These are phyloP conservation scores for Capsicum rhomboideum DNA, from an alignment of 257 asterid genomes.

Conservation along the genomic window DNA sequence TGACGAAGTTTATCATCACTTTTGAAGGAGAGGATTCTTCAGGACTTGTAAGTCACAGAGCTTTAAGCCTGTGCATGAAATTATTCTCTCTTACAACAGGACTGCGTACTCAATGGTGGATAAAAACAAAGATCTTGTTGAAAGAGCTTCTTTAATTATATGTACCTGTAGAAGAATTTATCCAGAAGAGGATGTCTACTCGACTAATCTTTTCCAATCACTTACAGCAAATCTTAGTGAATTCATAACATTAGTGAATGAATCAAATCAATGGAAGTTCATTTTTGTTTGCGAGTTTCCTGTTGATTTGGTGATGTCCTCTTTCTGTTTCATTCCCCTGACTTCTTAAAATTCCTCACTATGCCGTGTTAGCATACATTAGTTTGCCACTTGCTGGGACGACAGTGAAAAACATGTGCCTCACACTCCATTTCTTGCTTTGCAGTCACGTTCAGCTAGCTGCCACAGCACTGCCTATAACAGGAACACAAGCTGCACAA, in stretches of 20 bases:
- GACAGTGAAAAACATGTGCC: neutral
- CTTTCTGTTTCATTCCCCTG: neutral
- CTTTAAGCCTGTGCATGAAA: neutral
- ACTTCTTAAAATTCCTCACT: neutral
- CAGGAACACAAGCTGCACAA: constrained; percentile 65
- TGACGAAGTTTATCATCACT: neutral
- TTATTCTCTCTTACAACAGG: neutral
- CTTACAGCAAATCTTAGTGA: neutral
- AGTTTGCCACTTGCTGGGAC: neutral
- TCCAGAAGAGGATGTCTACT: neutral
- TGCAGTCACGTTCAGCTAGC: constrained; percentile 91
- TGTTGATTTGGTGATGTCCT: neutral
- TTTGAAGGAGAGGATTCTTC: neutral
- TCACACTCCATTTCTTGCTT: neutral
- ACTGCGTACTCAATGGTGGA: neutral
- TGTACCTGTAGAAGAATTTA: neutral
- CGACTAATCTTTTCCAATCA: neutral
- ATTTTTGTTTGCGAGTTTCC: neutral
- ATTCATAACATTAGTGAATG: neutral
- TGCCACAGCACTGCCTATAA: constrained; percentile 82
- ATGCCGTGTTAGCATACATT: neutral
- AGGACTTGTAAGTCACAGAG: neutral
- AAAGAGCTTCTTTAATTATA: neutral
- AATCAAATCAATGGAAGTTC: neutral
- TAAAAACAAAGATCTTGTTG: neutral